phyloP scores from a whole-genome alignment of 352 stramenopile genomes.

The Globisporangium orthogonon region DNA sequence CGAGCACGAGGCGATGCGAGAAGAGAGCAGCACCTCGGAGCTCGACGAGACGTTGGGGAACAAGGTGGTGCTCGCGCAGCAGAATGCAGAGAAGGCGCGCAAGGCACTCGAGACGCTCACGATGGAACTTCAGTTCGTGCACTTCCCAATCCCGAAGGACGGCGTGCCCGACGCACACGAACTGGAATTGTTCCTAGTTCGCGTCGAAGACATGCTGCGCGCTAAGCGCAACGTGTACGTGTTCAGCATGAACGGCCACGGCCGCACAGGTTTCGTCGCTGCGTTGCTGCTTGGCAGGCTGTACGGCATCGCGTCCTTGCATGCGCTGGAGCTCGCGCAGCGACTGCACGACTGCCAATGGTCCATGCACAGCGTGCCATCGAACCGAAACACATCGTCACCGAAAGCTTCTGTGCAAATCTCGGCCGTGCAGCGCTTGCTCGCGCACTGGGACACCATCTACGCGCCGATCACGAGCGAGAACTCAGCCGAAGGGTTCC shows the following conservation, averaged over 20 bases:
- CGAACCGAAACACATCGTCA: conserved; percentile 36
- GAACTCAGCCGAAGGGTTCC: conserved; percentile 30
- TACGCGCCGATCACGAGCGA: conserved; percentile 52
- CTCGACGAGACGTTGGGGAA: conserved; percentile 29
- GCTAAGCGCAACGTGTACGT: conserved; percentile 54
- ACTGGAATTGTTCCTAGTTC: conserved; percentile 24
- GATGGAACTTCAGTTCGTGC: conserved; percentile 42
- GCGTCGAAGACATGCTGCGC: conserved; percentile 45
- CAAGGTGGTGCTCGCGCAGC: conserved; percentile 40
- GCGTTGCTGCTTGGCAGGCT: conserved; percentile 64
- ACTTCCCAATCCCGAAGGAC: conserved; percentile 49
- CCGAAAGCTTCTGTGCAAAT: conserved; percentile 45
- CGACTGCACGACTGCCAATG: conserved; percentile 60
- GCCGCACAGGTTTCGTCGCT: conserved; percentile 58
- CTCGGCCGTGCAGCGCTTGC: conserved; percentile 29
- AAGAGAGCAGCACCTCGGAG: neutral
- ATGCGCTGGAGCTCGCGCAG: conserved; percentile 61
- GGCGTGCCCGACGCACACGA: conserved; percentile 14
- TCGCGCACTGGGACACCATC: conserved; percentile 55
- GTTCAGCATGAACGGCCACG: conserved; percentile 67
- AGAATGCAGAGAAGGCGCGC: conserved; percentile 33
- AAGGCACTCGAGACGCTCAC: conserved; percentile 24
- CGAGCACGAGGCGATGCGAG: conserved; percentile 6
- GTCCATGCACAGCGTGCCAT: conserved; percentile 19
- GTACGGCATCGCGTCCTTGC: conserved; percentile 48